A percentile compares a stretch with the other conserved stretches of the same genome.
These are phyloP conservation scores for Aspergillus niger DNA, from an alignment of 2,329 filamentous ascomycete genomes.

Conservation along the genomic window DNA sequence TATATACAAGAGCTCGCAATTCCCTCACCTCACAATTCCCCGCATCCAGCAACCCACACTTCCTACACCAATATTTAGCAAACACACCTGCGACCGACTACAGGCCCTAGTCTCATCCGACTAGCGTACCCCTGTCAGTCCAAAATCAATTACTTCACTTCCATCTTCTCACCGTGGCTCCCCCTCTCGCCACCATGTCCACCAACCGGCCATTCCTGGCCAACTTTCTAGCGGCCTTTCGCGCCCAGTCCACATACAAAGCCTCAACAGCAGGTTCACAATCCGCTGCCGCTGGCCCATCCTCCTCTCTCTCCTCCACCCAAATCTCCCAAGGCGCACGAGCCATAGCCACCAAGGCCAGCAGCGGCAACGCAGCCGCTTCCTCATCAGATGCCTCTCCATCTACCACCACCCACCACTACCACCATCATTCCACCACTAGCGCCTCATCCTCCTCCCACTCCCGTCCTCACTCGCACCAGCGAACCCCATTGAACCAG, in stretches of 20 bases:
- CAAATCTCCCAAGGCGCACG: conserved; percentile 47
- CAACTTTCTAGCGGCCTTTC: conserved; percentile 68
- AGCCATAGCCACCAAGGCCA: conserved; percentile 52
- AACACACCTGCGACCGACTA: neutral
- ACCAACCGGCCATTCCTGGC: conserved; percentile 68
- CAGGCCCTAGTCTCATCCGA: neutral
- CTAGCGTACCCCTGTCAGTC: neutral
- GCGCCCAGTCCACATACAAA: conserved; percentile 64
- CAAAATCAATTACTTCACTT: too few species aligned
- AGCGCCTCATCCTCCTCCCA: conserved; percentile 11
- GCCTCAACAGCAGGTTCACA: conserved; percentile 46
- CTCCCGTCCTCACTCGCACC: conserved; percentile 25
- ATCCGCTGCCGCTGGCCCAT: conserved; percentile 35
- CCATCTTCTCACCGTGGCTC: neutral
- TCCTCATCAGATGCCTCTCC: conserved; percentile 27
- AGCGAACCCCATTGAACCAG: conserved; percentile 34
- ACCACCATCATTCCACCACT: conserved; percentile 18
- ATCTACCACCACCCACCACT: conserved; percentile 22
- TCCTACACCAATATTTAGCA: neutral
- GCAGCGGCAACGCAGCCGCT: conserved; percentile 12
- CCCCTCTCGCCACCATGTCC: conserved; percentile 53
- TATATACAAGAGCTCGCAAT: neutral
- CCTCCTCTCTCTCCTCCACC: conserved; percentile 42
- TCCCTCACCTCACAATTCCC: neutral
- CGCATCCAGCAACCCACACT: neutral